Conservation (phyloP, 1,284 basidiomycete species). For the Cystobasidium slooffiae region DNA sequence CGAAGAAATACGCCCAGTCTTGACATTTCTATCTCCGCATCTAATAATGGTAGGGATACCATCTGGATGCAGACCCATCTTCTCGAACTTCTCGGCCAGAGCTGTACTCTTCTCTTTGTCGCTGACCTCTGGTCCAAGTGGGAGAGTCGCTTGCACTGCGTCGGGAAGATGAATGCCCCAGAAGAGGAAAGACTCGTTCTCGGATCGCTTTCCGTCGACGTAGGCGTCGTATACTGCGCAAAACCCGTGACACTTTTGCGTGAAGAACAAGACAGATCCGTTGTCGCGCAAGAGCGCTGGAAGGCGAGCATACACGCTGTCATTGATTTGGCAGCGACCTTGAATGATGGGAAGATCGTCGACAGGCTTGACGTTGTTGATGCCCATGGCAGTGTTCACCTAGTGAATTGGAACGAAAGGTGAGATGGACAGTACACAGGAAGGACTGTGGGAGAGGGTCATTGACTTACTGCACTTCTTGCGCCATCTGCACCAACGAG, state of each 20-base stretch:
- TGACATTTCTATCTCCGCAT: constrained; percentile 14
- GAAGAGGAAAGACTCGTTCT: constrained; percentile 32
- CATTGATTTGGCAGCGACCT: constrained; percentile 11
- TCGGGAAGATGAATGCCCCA: constrained; percentile 15
- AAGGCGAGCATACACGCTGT: neutral
- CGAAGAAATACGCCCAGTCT: neutral
- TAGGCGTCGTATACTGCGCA: constrained; percentile 14
- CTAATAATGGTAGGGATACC: constrained; percentile 7
- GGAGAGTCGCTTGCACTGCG: neutral
- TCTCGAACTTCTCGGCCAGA: constrained; percentile 1
- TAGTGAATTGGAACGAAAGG: neutral
- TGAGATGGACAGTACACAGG: neutral
- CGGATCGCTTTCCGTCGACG: neutral
- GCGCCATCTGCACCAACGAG: constrained; percentile 30
- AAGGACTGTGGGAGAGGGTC: neutral
- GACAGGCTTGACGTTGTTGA: constrained; percentile 17
- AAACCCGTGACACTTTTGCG: neutral
- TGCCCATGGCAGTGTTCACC: constrained; percentile 12
- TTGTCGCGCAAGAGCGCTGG: constrained; percentile 3
- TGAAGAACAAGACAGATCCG: constrained; percentile 21
- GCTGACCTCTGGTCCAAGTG: neutral
- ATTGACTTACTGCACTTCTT: constrained; percentile 3
- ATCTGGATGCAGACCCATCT: constrained; percentile 1
- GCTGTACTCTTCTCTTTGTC: constrained; percentile 1
- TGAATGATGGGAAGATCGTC: constrained; percentile 6